Evolutionary conservation across 805 yeast genomes (phyloP), one percentile per base, ranked within the genome.

Genomic region (Kazachstania viticola): DNA sequence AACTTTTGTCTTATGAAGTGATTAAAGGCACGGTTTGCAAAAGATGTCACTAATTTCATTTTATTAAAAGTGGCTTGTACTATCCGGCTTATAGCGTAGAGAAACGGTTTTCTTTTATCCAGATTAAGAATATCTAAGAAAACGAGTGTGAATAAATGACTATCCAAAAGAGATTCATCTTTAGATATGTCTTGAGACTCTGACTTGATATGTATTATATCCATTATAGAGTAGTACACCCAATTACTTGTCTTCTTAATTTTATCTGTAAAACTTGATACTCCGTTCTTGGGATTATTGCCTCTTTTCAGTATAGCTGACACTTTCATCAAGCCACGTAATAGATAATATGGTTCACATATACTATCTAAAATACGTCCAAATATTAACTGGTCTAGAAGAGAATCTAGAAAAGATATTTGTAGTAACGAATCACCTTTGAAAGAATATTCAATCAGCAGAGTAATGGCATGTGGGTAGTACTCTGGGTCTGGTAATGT

Each of bases 1-100:
- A 69, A 39, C 19, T 53, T 46, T 19, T 50, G 47, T 32, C 74
- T 47, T 3, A 59, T 17, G 7, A 34, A n/a, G 11, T 44, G 40
- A n/a, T 42, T 41, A 5, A 67, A 18, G 3, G 50, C 28, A 2
- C n/a, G n/a, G n/a, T n/a, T n/a, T n/a, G n/a, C n/a, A n/a, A n/a
- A n/a, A n/a, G n/a, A n/a, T n/a, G n/a, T n/a, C n/a, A n/a, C n/a
- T n/a, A n/a, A n/a, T n/a, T n/a, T n/a, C n/a, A n/a, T n/a, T n/a
- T n/a, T n/a, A n/a, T n/a, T n/a, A 33, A 33, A 2, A 45, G 42
- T 9, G 47, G 34, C 8, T 48, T 38, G 3, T 38, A n/a, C n/a
- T n/a, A n/a, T n/a, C n/a, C n/a, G n/a, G n/a, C n/a, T n/a, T 35
- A 51, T 9, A 2, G 58, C 45, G 32, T 48, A 58, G 0, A 61